A percentile compares a stretch with the other conserved stretches of the same genome.
phyloP scores from a whole-genome alignment of 768 basidiomycete species.

The Gloeophyllum trabeum region DNA sequence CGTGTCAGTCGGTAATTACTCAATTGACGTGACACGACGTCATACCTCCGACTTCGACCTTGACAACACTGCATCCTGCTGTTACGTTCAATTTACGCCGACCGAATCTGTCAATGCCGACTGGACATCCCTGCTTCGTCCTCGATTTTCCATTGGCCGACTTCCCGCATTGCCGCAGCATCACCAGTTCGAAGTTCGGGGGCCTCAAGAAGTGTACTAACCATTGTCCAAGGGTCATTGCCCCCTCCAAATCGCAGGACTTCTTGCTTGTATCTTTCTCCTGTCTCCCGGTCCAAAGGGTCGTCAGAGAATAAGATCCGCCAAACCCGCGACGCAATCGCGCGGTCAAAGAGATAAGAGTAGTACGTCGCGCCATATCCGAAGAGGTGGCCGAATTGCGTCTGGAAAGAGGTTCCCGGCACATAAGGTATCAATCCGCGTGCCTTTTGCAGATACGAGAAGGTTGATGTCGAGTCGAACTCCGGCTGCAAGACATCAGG shows the following conservation, averaged over 20 bases:
- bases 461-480: slow-evolving; percentile 67
- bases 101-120: slow-evolving; percentile 33
- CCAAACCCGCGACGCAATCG: slow-evolving; percentile 93
- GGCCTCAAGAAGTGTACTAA: slow-evolving; percentile 53
- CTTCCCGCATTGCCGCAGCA: slow-evolving; percentile 75
- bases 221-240: slow-evolving; percentile 90
- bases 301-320: slow-evolving; percentile 54
- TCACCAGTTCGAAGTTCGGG: slow-evolving; percentile 66
- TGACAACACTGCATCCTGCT: too few species aligned
- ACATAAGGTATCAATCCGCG: slow-evolving; percentile 81
- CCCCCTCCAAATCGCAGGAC: slow-evolving; percentile 80
- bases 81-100: not conserved
- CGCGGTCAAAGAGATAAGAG: slow-evolving; percentile 92
- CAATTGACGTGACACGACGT: too few species aligned
- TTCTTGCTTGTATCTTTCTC: slow-evolving; percentile 73
- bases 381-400: slow-evolving; percentile 90
- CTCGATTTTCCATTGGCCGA: slow-evolving; percentile 83
- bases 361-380: slow-evolving; percentile 98
- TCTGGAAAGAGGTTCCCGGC: slow-evolving; percentile 83
- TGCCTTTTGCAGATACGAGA: slow-evolving; percentile 49
- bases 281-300: slow-evolving; percentile 60
- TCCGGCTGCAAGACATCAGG: slow-evolving; percentile 34
- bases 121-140: slow-evolving; percentile 53
- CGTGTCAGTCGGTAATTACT: too few species aligned
- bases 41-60: too few species aligned